A percentile compares a stretch with the other conserved stretches of the same genome.
These are phyloP conservation scores for Venturia effusa DNA, from an alignment of 2,329 filamentous ascomycete genomes.

Conservation along the genomic window DNA sequence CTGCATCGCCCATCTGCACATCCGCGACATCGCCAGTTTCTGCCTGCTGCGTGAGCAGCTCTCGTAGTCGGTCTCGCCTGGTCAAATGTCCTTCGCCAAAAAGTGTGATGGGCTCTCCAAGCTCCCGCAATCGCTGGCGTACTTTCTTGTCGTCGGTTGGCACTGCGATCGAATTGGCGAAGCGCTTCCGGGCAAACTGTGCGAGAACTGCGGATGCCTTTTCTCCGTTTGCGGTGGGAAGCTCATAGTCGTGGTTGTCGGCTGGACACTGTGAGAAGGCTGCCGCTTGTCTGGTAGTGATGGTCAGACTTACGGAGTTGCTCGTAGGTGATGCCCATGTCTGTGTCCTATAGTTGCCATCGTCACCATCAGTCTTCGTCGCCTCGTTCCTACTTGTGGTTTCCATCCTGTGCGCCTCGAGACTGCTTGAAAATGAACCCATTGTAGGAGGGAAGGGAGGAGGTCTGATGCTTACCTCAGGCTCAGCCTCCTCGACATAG, in stretches of 20 bases:
- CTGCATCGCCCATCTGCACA: slow-evolving; percentile 41
- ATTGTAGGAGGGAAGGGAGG: slow-evolving; percentile 20
- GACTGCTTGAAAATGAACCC: slow-evolving; percentile 9
- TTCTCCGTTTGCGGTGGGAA: slow-evolving; percentile 60
- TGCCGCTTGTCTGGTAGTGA: slow-evolving; percentile 17
- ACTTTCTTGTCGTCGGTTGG: slow-evolving; percentile 90
- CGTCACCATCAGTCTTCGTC: slow-evolving; percentile 22
- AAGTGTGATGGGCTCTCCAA: slow-evolving; percentile 87
- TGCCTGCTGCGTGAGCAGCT: slow-evolving; percentile 63
- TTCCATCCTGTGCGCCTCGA: background rate
- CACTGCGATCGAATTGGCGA: slow-evolving; percentile 79
- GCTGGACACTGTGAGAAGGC: slow-evolving; percentile 34
- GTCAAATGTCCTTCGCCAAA: slow-evolving; percentile 87
- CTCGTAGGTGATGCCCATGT: slow-evolving; percentile 15
- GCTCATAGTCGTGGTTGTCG: slow-evolving; percentile 70
- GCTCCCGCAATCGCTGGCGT: slow-evolving; percentile 65
- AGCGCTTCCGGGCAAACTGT: slow-evolving; percentile 84
- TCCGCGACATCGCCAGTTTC: slow-evolving; percentile 49
- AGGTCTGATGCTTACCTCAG: slow-evolving; percentile 44
- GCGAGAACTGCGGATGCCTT: slow-evolving; percentile 75
- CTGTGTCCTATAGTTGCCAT: slow-evolving; percentile 13
- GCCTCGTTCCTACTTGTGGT: background rate
- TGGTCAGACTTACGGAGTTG: slow-evolving; percentile 11
- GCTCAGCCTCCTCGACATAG: slow-evolving; percentile 76
- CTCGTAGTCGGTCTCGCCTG: slow-evolving; percentile 73